phyloP scores from a whole-genome alignment of 441 rosid species.

The Codiaeum variegatum region DNA sequence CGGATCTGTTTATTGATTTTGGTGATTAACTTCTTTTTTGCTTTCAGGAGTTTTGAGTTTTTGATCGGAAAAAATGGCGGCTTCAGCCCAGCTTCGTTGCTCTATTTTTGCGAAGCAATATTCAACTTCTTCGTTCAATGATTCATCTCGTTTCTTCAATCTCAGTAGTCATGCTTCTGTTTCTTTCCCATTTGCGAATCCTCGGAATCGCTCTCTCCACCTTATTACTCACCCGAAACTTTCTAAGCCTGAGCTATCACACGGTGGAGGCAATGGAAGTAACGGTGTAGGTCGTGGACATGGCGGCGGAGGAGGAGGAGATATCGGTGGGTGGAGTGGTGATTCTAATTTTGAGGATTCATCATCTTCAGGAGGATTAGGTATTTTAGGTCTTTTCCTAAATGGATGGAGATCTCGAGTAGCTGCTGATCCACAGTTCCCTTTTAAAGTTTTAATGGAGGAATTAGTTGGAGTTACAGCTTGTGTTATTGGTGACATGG shows the following conservation, averaged over 20 bases:
- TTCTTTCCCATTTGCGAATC: conserved; percentile 28
- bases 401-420: conserved; percentile 88
- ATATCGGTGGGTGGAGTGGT: conserved; percentile 25
- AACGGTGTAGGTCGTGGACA: conserved; percentile 42
- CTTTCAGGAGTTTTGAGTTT: neutral
- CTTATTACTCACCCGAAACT: conserved; percentile 24
- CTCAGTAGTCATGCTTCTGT: conserved; percentile 10
- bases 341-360: conserved; percentile 25
- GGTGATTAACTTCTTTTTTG: neutral
- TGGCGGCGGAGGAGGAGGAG: conserved; percentile 34
- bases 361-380: conserved; percentile 37
- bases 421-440: conserved; percentile 91
- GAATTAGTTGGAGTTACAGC: conserved; percentile 84
- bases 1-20: neutral
- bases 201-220: conserved; percentile 33
- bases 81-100: conserved; percentile 37
- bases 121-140: conserved; percentile 10
- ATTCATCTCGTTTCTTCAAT: conserved; percentile 21
- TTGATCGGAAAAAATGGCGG: conserved; percentile 34
- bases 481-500: conserved; percentile 91
- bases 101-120: conserved; percentile 31
- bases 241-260: conserved; percentile 6
- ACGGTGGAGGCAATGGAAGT: conserved; percentile 29
- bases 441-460: conserved; percentile 94
- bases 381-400: conserved; percentile 44